Conservation (phyloP, 2,329 filamentous ascomycete genomes). For the Clonostachys chloroleuca region DNA sequence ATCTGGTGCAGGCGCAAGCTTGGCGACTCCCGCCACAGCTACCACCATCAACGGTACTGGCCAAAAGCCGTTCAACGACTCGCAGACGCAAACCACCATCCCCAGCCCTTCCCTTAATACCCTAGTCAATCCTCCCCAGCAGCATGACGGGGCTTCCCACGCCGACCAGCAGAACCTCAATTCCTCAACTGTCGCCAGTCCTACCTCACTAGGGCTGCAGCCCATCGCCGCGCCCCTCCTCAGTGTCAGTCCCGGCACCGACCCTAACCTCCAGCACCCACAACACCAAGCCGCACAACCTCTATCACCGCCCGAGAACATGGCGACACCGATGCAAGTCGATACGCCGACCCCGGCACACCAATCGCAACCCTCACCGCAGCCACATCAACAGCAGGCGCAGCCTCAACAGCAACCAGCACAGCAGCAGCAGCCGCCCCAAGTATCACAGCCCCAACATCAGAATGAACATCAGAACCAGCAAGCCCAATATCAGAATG, state of each 20-base stretch:
- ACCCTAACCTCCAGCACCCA: slow-evolving; percentile 27
- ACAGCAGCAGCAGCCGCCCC: slow-evolving; percentile 14
- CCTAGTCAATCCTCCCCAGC: slow-evolving; percentile 60
- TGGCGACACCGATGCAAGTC: slow-evolving; percentile 1
- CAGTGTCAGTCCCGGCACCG: slow-evolving; percentile 29
- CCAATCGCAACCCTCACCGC: neutral
- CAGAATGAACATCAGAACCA: slow-evolving; percentile 17
- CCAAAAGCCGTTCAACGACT: neutral
- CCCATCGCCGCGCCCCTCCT: slow-evolving; percentile 14
- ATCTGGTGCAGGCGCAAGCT: neutral
- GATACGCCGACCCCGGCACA: neutral
- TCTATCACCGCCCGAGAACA: slow-evolving; percentile 2
- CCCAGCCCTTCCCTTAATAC: slow-evolving; percentile 79
- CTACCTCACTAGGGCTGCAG: slow-evolving; percentile 13
- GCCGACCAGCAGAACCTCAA: slow-evolving; percentile 9
- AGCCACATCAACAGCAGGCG: slow-evolving; percentile 6
- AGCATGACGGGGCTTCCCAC: slow-evolving; percentile 32
- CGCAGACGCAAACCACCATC: slow-evolving; percentile 52
- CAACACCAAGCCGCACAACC: slow-evolving; percentile 23
- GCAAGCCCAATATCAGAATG: slow-evolving; percentile 13
- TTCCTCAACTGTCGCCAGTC: slow-evolving; percentile 6
- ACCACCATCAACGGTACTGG: neutral
- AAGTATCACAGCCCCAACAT: slow-evolving; percentile 12
- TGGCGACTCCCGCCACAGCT: neutral
- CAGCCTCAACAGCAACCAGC: slow-evolving; percentile 12